Conservation (phyloP, 148 eudicot species). For the Cornus kousa region DNA sequence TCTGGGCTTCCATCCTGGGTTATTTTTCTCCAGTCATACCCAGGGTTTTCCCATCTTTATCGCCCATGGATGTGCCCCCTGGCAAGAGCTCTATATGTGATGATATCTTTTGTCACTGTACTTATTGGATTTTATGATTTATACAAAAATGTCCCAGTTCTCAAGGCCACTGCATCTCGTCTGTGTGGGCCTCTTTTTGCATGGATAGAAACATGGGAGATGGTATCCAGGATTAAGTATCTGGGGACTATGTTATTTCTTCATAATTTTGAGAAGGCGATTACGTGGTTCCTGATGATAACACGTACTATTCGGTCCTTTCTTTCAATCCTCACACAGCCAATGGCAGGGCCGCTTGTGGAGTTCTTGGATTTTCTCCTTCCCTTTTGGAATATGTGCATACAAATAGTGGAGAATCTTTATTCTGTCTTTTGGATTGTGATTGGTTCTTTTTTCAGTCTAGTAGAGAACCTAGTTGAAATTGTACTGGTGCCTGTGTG, state of each 20-base stretch:
- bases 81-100: conserved; percentile 76
- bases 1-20: conserved; percentile 99
- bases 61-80: conserved; percentile 99
- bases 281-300: conserved; percentile 72
- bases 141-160: conserved; percentile 94
- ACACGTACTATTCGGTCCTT: conserved; percentile 65
- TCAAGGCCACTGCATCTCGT: conserved; percentile 87
- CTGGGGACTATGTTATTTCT: conserved; percentile 95
- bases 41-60: conserved; percentile 78
- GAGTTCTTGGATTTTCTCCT: conserved; percentile 45
- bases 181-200: conserved; percentile 88
- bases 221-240: conserved; percentile 86
- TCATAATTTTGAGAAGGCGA: conserved; percentile 84
- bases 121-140: conserved; percentile 92
- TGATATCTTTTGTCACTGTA: conserved; percentile 75
- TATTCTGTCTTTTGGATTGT: conserved; percentile 50
- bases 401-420: conserved; percentile 37
- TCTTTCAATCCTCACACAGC: conserved; percentile 71
- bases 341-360: conserved; percentile 66
- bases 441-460: conserved; percentile 48
- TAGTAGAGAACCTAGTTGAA: conserved; percentile 49
- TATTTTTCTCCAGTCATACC: conserved; percentile 92
- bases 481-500: conserved; percentile 68
- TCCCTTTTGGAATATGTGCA: conserved; percentile 60
- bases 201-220: conserved; percentile 99